Percentiles rank a stretch among this genome's conserved stretches.
Evolutionary conservation across 2,329 filamentous ascomycete species (phyloP).

Genomic region (Cladosporium oxysporum): DNA sequence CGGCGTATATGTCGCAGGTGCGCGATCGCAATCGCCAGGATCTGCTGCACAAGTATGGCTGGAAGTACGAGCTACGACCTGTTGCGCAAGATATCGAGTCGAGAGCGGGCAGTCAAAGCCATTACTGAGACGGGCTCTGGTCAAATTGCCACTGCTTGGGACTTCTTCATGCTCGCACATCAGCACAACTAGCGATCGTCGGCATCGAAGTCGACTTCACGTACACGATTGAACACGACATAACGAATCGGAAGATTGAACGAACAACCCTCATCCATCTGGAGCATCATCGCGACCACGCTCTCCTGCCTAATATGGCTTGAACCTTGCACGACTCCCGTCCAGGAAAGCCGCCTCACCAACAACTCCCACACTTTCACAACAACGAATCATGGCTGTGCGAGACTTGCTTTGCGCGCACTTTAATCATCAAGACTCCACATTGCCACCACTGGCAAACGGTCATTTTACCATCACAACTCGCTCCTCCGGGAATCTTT

Average conservation of each 20-base stretch:
- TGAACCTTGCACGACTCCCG: neutral
- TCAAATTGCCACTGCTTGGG: neutral
- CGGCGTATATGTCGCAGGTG: slow-evolving; percentile 19
- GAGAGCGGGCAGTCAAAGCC: slow-evolving; percentile 17
- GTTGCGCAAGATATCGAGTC: slow-evolving; percentile 12
- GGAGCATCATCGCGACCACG: neutral
- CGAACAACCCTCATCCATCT: neutral
- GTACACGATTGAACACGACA: neutral
- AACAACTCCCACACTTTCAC: neutral
- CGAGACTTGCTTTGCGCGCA: neutral
- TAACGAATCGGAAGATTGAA: neutral
- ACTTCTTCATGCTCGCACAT: neutral
- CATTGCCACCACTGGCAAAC: neutral
- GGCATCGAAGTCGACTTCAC: neutral
- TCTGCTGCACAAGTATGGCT: slow-evolving; percentile 18
- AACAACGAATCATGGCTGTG: neutral
- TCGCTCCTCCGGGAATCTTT: neutral
- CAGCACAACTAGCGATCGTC: neutral
- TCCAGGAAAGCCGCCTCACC: neutral
- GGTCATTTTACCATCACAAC: neutral
- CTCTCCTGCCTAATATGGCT: neutral
- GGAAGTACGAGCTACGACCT: slow-evolving; percentile 18
- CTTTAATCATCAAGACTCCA: neutral
- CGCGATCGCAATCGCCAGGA: slow-evolving; percentile 19
- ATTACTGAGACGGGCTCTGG: neutral